Percentiles rank a stretch among this genome's conserved stretches.
phyloP scores from a whole-genome alignment of 805 yeast species.

The Komagataella pastoris region DNA sequence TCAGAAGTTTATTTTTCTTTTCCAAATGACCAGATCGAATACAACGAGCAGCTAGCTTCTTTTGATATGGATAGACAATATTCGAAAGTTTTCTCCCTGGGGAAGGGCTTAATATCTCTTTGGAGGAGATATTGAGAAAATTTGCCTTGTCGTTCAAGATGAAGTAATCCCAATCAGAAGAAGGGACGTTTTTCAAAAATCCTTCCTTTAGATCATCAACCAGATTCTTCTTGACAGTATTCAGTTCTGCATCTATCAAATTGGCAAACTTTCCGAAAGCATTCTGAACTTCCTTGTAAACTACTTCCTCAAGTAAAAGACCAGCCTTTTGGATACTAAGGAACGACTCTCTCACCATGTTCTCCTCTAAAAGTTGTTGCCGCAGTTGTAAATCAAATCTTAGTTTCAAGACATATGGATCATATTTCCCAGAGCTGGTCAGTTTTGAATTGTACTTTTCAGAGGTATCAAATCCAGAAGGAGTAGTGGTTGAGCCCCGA shows the following conservation, averaged over 20 bases:
- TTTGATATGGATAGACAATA: constrained; percentile 38
- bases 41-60: constrained; percentile 34
- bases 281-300: constrained; percentile 48
- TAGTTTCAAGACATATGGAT: constrained; percentile 51
- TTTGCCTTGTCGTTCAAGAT: constrained; percentile 30
- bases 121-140: constrained; percentile 23
- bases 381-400: constrained; percentile 54
- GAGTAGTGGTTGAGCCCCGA: constrained; percentile 19
- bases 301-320: constrained; percentile 48
- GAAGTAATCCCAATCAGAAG: constrained; percentile 60
- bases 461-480: constrained; percentile 14
- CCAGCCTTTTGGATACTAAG: constrained; percentile 54
- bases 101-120: constrained; percentile 13
- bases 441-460: constrained; percentile 10
- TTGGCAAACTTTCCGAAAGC: constrained; percentile 37
- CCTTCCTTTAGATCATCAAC: constrained; percentile 39
- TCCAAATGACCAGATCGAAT: constrained; percentile 47
- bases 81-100: constrained; percentile 34
- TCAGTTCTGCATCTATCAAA: constrained; percentile 37
- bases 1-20: constrained; percentile 47
- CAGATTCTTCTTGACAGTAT: constrained; percentile 31
- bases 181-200: constrained; percentile 42
- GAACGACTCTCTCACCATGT: constrained; percentile 51
- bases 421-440: constrained; percentile 18
- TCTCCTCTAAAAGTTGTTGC: constrained; percentile 50